Base-by-base conservation (phyloP, 192 early-diverging fungal species). In the Kickxella alabastrina region DNA sequence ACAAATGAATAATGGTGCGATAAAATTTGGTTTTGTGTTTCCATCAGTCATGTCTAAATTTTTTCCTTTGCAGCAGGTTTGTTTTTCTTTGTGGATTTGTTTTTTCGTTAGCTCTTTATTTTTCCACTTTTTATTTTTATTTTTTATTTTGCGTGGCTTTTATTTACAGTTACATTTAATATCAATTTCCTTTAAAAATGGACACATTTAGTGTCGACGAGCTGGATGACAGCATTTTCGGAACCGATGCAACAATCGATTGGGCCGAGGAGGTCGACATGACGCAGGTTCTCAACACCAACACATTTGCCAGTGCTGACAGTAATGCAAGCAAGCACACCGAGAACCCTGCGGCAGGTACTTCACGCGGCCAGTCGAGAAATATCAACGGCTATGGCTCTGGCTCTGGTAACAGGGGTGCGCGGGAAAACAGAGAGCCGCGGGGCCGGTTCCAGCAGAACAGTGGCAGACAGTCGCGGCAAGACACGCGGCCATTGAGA, bases 161-260 rank as follows among this genome's bases (percentile, higher is more conserved):
- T 49, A 21, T 48, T 48, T 48, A 15, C 32, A 12, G 22, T 0
- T 49, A 9, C 49, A n/a, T n/a, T n/a, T n/a, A n/a, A n/a, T n/a
- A n/a, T n/a, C n/a, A n/a, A n/a, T n/a, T n/a, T n/a, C n/a, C 7
- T 34, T 46, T n/a, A 27, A 41, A 38, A 57, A 75, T 75, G 71
- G 70, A 56, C 45, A 27, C 59, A n/a, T 47, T 63, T 43, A 54
- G 55, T 25, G 59, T 51, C 12, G 54, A 75, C 43, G 71, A 67
- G 34, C 40, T 75, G 49, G 71, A 75, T 52, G 71, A 75, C 55
- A 75, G 71, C 59, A 59, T 75, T 47, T 75, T 75, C 52, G 56
- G 56, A 34, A 62, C 59, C 26, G 64, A 66, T n/a, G 40, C 56
- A 8, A 54, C 57, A 27, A 63, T 75, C 64, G 71, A 75, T 56